A percentile compares a stretch with the other conserved stretches of the same genome.
phyloP scores from a whole-genome alignment of 176 grass and related monocot species.

The Pontederia crassipes region DNA sequence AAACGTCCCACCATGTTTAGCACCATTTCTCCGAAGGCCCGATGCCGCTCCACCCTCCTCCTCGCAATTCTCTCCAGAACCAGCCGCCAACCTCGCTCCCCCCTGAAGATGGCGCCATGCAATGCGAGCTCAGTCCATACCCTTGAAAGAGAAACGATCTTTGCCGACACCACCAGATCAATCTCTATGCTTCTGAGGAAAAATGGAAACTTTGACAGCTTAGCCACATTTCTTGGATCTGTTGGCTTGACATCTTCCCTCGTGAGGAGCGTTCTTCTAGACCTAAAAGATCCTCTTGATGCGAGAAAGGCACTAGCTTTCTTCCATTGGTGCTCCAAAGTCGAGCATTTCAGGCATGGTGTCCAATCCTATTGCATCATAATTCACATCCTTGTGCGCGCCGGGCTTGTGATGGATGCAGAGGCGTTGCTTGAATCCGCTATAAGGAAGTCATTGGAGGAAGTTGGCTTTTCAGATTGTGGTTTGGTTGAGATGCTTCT shows the following conservation, averaged over 20 bases:
- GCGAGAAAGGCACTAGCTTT: conserved; percentile 65
- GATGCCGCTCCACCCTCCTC: too few species aligned
- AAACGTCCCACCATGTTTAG: too few species aligned
- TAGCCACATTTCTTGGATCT: conserved; percentile 37
- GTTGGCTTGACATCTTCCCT: conserved; percentile 16
- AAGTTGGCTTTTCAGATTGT: background rate
- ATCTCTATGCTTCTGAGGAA: background rate
- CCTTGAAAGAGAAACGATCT: background rate
- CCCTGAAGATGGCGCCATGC: too few species aligned
- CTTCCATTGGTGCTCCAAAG: conserved; percentile 51
- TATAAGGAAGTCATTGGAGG: conserved; percentile 20
- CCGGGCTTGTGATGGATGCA: conserved; percentile 42
- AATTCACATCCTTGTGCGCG: conserved; percentile 61
- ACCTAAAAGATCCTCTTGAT: conserved; percentile 30
- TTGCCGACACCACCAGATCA: background rate
- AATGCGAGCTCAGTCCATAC: too few species aligned
- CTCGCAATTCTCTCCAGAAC: too few species aligned
- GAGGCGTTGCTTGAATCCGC: conserved; percentile 42
- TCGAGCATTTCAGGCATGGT: conserved; percentile 18
- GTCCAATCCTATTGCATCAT: conserved; percentile 53
- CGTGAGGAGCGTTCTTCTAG: conserved; percentile 41
- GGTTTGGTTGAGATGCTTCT: conserved; percentile 2
- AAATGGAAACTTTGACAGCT: conserved; percentile 24
- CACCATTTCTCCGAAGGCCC: too few species aligned
- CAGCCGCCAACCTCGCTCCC: too few species aligned